Conservation (phyloP, 202 grass and related monocot genomes). For the Musa balbisiana region DNA sequence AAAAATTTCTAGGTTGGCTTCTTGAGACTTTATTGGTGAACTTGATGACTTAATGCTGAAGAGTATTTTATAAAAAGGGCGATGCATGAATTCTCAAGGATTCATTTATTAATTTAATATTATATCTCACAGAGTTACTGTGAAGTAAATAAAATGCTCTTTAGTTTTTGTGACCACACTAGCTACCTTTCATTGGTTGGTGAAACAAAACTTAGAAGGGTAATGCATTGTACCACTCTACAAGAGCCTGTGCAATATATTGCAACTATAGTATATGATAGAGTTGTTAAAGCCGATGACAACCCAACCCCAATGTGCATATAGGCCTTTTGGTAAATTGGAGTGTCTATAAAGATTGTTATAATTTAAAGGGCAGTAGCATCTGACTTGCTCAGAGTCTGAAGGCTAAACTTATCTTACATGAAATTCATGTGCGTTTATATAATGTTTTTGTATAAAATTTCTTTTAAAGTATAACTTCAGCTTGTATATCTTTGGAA, state of each 20-base stretch:
- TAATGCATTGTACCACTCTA: not conserved
- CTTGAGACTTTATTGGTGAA: not conserved
- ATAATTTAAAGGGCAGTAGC: not conserved
- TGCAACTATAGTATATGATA: not conserved
- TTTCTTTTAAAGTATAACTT: not conserved
- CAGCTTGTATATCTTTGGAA: not conserved
- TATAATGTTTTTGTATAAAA: not conserved
- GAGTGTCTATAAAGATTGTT: not conserved
- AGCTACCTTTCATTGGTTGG: not conserved
- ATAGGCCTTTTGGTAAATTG: not conserved
- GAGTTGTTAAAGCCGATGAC: not conserved
- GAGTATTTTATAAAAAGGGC: too few relatives aligned
- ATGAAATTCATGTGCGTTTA: not conserved
- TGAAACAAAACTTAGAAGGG: not conserved
- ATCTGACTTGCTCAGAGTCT: not conserved
- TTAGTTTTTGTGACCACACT: not conserved
- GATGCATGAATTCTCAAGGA: not conserved
- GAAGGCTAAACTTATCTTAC: not conserved
- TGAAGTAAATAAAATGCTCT: not conserved
- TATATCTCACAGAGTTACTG: not conserved
- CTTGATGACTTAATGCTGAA: too few relatives aligned
- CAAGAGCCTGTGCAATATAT: not conserved
- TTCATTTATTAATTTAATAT: not conserved
- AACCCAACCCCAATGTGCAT: not conserved
- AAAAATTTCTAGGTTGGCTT: not conserved